A percentile compares a stretch with the other conserved stretches of the same genome.
These are phyloP conservation scores for Talaromyces sp. DNA, from an alignment of 2,329 filamentous ascomycete species.

Conservation along the genomic window DNA sequence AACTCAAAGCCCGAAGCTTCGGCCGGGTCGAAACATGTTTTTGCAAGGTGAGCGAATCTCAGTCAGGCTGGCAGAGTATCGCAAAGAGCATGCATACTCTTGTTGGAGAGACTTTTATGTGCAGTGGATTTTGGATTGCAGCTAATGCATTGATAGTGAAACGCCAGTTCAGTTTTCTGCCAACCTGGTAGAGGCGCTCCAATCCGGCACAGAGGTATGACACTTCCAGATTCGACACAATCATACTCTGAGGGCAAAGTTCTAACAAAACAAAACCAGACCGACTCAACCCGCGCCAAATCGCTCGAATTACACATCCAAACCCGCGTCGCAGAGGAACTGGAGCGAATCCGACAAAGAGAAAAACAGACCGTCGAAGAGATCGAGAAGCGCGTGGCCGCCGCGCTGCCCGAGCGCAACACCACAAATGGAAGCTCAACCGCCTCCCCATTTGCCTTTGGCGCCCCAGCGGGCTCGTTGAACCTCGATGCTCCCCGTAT, in stretches of 20 bases:
- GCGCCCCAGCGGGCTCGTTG: slow-evolving; percentile 24
- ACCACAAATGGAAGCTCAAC: slow-evolving; percentile 18
- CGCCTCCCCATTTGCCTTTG: slow-evolving; percentile 22
- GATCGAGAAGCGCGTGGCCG: slow-evolving; percentile 58
- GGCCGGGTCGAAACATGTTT: slow-evolving; percentile 53
- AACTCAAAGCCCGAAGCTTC: slow-evolving; percentile 55
- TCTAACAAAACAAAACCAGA: slow-evolving; percentile 50
- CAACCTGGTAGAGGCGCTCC: slow-evolving; percentile 74
- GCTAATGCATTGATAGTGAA: slow-evolving; percentile 37
- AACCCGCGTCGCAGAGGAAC: slow-evolving; percentile 77
- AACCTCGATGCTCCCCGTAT: slow-evolving; percentile 39
- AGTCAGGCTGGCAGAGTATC: not conserved
- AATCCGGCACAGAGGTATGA: slow-evolving; percentile 76
- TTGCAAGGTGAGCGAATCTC: slow-evolving; percentile 50
- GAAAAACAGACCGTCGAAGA: slow-evolving; percentile 65
- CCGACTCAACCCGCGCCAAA: slow-evolving; percentile 79
- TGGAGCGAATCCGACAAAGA: slow-evolving; percentile 69
- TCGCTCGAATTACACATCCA: slow-evolving; percentile 83
- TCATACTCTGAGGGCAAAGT: not conserved
- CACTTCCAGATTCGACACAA: not conserved
- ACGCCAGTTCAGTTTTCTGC: slow-evolving; percentile 69
- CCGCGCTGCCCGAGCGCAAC: slow-evolving; percentile 30
- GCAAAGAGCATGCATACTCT: not conserved
- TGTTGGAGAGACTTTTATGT: not conserved
- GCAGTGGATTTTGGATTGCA: not conserved